A percentile compares a stretch with the other conserved stretches of the same genome.
Evolutionary conservation across 1,284 basidiomycete species (phyloP).

Genomic region (Cryptococcus sp.): DNA sequence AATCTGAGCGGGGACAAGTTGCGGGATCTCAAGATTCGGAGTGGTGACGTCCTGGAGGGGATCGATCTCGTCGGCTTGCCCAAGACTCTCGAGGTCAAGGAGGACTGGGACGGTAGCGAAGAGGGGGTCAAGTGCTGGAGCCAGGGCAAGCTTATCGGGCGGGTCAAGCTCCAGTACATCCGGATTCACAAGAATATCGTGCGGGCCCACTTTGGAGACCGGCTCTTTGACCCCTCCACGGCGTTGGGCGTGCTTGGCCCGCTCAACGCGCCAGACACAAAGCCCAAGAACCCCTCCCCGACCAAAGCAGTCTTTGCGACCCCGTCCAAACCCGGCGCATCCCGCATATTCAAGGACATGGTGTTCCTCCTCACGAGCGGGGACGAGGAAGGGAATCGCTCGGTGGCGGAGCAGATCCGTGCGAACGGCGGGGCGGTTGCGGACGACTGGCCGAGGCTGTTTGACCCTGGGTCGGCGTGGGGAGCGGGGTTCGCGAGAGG

Average conservation of each 20-base stretch:
- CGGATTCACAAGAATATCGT: conserved; percentile 6
- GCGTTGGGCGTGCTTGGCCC: background rate
- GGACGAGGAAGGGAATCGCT: background rate
- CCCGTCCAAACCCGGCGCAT: background rate
- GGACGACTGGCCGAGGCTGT: conserved; percentile 41
- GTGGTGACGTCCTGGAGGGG: conserved; percentile 10
- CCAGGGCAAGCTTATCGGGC: background rate
- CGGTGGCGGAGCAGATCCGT: background rate
- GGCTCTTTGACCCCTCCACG: conserved; percentile 2
- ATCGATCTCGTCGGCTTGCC: background rate
- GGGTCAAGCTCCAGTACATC: conserved; percentile 1
- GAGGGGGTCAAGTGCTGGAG: conserved; percentile 3
- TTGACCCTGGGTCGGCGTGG: conserved; percentile 55
- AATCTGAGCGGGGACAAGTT: background rate
- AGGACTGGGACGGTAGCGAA: conserved; percentile 14
- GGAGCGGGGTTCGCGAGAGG: conserved; percentile 32
- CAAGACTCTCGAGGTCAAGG: conserved; percentile 4
- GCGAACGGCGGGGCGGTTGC: background rate
- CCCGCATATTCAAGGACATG: conserved; percentile 5
- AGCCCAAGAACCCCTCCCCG: conserved; percentile 3
- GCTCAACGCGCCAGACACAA: background rate
- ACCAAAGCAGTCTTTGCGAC: background rate
- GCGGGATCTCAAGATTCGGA: conserved; percentile 5
- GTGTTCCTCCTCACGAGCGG: conserved; percentile 13
- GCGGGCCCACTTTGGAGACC: conserved; percentile 7